phyloP scores from a whole-genome alignment of 2,329 filamentous ascomycete genomes.

The Alternaria gansuensis region DNA sequence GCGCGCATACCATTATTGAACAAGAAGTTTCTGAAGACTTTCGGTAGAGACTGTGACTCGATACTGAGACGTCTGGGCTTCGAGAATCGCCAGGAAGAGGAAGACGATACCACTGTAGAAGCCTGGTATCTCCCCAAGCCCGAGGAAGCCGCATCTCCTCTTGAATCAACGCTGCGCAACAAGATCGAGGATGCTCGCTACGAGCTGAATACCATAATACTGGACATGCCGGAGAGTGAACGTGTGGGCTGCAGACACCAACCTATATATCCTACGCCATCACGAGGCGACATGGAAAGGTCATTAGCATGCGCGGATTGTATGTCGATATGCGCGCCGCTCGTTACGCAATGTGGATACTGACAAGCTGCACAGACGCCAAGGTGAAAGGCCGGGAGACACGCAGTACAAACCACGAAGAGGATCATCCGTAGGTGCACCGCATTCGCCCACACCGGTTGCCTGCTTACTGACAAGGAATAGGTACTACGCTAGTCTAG shows the following conservation, averaged over 20 bases:
- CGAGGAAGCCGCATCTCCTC: conserved; percentile 28
- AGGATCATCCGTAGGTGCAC: conserved; percentile 48
- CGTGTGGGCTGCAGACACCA: conserved; percentile 43
- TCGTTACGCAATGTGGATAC: conserved; percentile 10
- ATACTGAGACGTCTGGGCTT: conserved; percentile 69
- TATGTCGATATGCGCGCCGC: conserved; percentile 24
- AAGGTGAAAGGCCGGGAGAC: conserved; percentile 40
- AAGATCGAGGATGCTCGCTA: conserved; percentile 66
- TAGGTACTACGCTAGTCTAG: conserved; percentile 69
- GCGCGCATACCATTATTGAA: conserved; percentile 67
- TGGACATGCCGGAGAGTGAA: conserved; percentile 48
- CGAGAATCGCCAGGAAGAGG: conserved; percentile 43
- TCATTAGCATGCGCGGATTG: conserved; percentile 51
- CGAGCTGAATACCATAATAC: conserved; percentile 65
- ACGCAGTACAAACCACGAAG: conserved; percentile 43
- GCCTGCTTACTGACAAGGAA: conserved; percentile 28
- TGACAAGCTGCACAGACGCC: conserved; percentile 34
- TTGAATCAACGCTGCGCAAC: conserved; percentile 37
- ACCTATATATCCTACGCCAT: conserved; percentile 46
- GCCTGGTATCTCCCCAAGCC: conserved; percentile 49
- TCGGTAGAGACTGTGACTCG: conserved; percentile 68
- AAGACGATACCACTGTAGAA: conserved; percentile 45
- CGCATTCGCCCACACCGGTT: conserved; percentile 1
- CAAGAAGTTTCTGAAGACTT: conserved; percentile 70
- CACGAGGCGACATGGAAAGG: conserved; percentile 53